Evolutionary conservation across 2,329 filamentous ascomycete genomes (phyloP).

Genomic region (Colletotrichum musae): DNA sequence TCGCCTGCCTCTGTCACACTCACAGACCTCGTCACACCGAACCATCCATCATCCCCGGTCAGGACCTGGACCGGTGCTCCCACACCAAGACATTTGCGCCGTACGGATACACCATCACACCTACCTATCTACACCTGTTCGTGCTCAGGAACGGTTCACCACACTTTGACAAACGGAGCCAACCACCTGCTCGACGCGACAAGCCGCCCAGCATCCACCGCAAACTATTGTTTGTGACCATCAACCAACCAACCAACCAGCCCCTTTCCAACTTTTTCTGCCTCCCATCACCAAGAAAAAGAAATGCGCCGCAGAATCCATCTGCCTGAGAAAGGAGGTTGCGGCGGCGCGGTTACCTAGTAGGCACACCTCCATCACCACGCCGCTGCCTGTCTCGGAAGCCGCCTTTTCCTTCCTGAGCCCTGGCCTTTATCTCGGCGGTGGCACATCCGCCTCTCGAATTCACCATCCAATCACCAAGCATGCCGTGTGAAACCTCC

Average conservation of each 20-base stretch:
- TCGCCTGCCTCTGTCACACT: constrained; percentile 27
- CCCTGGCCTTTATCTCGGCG: no score
- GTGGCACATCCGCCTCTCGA: no score
- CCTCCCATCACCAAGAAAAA: background rate
- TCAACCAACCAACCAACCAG: background rate
- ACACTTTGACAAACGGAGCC: constrained; percentile 9
- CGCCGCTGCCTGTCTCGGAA: constrained; percentile 33
- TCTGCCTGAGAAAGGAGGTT: background rate
- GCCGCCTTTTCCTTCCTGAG: background rate
- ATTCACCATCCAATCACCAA: background rate
- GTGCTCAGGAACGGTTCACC: background rate
- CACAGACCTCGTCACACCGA: constrained; percentile 36
- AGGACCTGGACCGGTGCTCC: constrained; percentile 9
- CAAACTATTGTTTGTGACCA: constrained; percentile 12
- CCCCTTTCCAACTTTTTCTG: background rate
- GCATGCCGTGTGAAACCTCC: no score
- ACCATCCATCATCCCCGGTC: background rate
- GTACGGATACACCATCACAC: background rate
- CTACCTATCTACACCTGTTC: background rate
- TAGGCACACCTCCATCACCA: background rate
- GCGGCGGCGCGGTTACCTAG: background rate
- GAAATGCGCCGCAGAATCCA: background rate
- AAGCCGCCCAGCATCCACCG: constrained; percentile 2
- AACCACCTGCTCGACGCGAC: constrained; percentile 10
- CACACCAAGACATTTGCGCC: constrained; percentile 26